A percentile compares a stretch with the other conserved stretches of the same genome.
Conservation (phyloP, 352 stramenopile genomes). For the Lagenidium giganteum region DNA sequence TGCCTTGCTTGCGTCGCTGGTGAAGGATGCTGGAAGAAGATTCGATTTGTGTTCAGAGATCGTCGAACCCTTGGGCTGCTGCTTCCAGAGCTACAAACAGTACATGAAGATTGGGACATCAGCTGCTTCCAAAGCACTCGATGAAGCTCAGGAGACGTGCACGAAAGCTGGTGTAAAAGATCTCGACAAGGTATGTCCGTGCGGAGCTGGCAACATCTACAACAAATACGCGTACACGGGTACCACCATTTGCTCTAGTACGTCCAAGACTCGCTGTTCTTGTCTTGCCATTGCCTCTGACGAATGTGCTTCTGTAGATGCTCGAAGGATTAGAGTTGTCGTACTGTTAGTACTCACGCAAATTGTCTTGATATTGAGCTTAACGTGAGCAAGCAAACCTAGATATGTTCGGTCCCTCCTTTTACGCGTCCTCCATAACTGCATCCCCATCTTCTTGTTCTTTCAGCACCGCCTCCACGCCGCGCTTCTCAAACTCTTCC, state of each 20-base stretch:
- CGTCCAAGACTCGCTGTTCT: conserved; percentile 2
- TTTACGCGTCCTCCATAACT: conserved; percentile 49
- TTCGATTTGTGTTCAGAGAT: conserved; percentile 73
- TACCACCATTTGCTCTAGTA: conserved; percentile 58
- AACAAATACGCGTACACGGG: conserved; percentile 51
- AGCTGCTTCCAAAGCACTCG: conserved; percentile 34
- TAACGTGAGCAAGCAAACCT: neutral
- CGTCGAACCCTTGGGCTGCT: conserved; percentile 66
- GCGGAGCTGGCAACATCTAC: conserved; percentile 29
- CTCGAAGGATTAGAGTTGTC: conserved; percentile 8
- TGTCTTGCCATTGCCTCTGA: neutral
- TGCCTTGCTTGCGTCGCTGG: conserved; percentile 41
- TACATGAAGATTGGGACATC: conserved; percentile 66
- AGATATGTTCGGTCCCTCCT: neutral
- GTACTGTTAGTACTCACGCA: too few species aligned
- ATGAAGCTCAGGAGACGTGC: conserved; percentile 47
- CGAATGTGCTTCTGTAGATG: conserved; percentile 9
- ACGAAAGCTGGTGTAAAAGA: conserved; percentile 26
- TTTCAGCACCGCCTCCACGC: conserved; percentile 33
- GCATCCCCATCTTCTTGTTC: conserved; percentile 39
- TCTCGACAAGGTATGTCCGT: conserved; percentile 45
- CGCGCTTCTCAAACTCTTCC: conserved; percentile 36
- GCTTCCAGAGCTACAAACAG: conserved; percentile 79
- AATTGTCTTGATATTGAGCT: too few species aligned
- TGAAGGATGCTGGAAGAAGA: conserved; percentile 36